These are phyloP conservation scores for Fusarium annulatum DNA, from an alignment of 2,329 filamentous ascomycete species.

Conservation along the genomic window DNA sequence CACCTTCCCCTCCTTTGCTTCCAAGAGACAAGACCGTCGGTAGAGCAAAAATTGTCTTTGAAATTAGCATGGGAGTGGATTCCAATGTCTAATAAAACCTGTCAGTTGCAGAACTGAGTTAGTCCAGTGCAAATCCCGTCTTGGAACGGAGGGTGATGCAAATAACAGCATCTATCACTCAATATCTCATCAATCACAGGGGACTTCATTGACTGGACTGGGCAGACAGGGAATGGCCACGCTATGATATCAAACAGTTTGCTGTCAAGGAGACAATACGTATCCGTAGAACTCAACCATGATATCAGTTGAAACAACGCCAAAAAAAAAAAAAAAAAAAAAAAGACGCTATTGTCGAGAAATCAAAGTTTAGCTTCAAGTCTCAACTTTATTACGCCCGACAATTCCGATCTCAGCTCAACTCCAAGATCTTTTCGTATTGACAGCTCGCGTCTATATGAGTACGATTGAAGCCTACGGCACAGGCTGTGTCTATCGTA, in stretches of 20 bases:
- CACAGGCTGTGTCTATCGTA: neutral
- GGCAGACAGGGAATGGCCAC: neutral
- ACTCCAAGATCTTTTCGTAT: neutral
- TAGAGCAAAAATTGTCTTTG: slow-evolving; percentile 9
- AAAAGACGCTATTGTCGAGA: slow-evolving; percentile 3
- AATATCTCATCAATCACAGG: neutral
- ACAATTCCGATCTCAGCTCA: slow-evolving; percentile 18
- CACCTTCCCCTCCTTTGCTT: slow-evolving; percentile 12
- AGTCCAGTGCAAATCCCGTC: slow-evolving; percentile 15
- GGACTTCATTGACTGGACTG: neutral
- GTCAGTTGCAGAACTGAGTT: slow-evolving; percentile 15
- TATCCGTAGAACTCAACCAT: neutral
- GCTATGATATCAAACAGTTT: neutral
- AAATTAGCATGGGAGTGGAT: slow-evolving; percentile 12
- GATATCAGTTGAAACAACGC: neutral
- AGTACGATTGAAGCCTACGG: neutral
- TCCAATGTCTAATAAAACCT: slow-evolving; percentile 2
- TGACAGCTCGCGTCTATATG: neutral
- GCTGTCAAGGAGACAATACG: neutral
- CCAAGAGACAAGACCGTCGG: slow-evolving; percentile 1
- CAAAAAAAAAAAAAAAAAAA: neutral
- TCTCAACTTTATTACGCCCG: slow-evolving; percentile 8
- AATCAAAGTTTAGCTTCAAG: slow-evolving; percentile 8
- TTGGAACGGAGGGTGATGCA: slow-evolving; percentile 17
- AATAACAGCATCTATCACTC: neutral